These are phyloP conservation scores for Phlyctochytrium arcticum DNA, from an alignment of 192 early-diverging fungal species.

Conservation along the genomic window DNA sequence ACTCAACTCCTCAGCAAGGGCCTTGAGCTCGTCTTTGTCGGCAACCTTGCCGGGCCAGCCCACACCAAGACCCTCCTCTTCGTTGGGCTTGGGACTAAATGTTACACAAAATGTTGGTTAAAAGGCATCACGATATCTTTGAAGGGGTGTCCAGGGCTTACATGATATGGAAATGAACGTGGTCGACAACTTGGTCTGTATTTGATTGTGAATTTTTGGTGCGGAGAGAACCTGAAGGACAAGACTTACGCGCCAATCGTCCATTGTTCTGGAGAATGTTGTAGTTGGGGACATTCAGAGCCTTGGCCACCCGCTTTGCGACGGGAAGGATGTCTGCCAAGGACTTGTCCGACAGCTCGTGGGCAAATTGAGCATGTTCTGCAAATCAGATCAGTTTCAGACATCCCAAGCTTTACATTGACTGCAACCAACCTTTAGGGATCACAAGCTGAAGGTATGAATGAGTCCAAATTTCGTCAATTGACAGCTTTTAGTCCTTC, in stretches of 20 bases:
- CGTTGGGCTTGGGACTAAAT: slow-evolving; percentile 55
- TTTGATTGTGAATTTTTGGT: no score
- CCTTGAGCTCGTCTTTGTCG: slow-evolving; percentile 44
- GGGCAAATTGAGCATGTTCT: slow-evolving; percentile 87
- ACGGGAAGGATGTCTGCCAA: slow-evolving; percentile 80
- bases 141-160: neutral
- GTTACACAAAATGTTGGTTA: neutral
- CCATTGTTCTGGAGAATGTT: slow-evolving; percentile 92
- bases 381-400: no score
- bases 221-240: neutral
- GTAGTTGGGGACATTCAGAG: slow-evolving; percentile 71
- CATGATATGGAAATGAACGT: slow-evolving; percentile 95
- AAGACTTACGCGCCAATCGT: slow-evolving; percentile 59
- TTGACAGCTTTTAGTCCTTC: neutral
- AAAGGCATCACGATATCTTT: neutral
- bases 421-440: slow-evolving; percentile 67
- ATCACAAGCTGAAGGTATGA: slow-evolving; percentile 63
- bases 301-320: slow-evolving; percentile 85
- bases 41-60: slow-evolving; percentile 60
- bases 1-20: slow-evolving; percentile 22
- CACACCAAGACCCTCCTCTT: slow-evolving; percentile 66
- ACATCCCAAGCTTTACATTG: no score
- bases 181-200: slow-evolving; percentile 55
- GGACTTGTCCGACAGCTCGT: slow-evolving; percentile 81
- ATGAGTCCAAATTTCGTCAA: no score